These are phyloP conservation scores for Rubia occidens DNA, from an alignment of 305 asterid genomes.

Conservation along the genomic window DNA sequence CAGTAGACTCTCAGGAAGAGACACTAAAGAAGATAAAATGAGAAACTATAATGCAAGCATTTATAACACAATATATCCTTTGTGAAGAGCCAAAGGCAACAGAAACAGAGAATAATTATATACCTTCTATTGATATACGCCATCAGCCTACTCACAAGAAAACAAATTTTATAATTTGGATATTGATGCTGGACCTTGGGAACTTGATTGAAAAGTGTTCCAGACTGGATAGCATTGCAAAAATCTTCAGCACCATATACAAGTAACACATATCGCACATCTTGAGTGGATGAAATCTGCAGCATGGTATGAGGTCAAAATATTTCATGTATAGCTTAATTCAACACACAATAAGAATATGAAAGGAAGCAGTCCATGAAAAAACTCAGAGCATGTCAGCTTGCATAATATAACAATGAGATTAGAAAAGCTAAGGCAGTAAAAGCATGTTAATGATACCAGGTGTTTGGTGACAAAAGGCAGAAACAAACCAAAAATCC, in stretches of 20 bases:
- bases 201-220: conserved; percentile 51
- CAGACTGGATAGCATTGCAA: conserved; percentile 50
- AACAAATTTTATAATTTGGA: conserved; percentile 77
- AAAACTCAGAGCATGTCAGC: conserved; percentile 1
- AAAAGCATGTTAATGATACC: not conserved
- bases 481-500: not conserved
- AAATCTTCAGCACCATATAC: conserved; percentile 85
- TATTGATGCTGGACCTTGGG: conserved; percentile 45
- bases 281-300: conserved; percentile 50
- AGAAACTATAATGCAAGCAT: not conserved
- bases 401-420: not conserved
- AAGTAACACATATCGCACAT: conserved; percentile 50
- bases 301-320: conserved; percentile 17
- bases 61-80: not conserved
- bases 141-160: conserved; percentile 69
- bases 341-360: not conserved
- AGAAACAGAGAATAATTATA: conserved; percentile 19
- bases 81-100: not conserved
- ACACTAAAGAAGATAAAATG: not conserved
- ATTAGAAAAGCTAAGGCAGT: not conserved
- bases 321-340: not conserved
- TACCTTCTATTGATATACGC: conserved; percentile 76
- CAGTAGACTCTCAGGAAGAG: not conserved
- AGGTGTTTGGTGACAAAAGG: not conserved
- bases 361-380: conserved; percentile 3